Conservation (phyloP, 129 eudicot genomes). For the Artemisia annua region DNA sequence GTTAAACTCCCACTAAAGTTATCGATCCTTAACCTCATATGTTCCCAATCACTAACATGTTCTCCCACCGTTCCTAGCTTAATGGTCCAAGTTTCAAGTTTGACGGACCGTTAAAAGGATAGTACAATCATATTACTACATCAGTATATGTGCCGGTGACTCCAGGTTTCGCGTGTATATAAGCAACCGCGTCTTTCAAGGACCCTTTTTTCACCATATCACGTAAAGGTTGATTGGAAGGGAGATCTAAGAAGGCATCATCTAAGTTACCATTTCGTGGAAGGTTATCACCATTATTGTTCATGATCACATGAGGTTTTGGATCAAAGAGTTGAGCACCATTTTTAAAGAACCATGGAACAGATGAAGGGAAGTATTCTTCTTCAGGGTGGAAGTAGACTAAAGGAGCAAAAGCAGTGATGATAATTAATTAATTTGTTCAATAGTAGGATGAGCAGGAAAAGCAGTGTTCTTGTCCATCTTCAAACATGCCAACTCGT, state of each 20-base stretch:
- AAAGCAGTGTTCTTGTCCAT: slow-evolving; percentile 1
- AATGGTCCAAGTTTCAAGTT: slow-evolving; percentile 37
- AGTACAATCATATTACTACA: slow-evolving; percentile 45
- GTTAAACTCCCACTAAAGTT: slow-evolving; percentile 37
- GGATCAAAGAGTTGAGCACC: slow-evolving; percentile 36
- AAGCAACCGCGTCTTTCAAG: slow-evolving; percentile 17
- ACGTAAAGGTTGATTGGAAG: not conserved
- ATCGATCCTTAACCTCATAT: slow-evolving; percentile 38
- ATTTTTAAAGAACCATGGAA: slow-evolving; percentile 36
- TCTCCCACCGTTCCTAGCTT: slow-evolving; percentile 36
- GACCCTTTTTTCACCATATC: slow-evolving; percentile 32
- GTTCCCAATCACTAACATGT: slow-evolving; percentile 59
- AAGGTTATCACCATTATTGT: slow-evolving; percentile 29
- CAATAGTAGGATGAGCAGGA: slow-evolving; percentile 31
- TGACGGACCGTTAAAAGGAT: slow-evolving; percentile 49
- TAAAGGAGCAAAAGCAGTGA: slow-evolving; percentile 34
- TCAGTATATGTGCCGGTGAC: slow-evolving; percentile 32
- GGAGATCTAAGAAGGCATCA: slow-evolving; percentile 45
- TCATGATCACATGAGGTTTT: not conserved
- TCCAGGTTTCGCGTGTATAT: slow-evolving; percentile 37
- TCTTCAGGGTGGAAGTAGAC: slow-evolving; percentile 43
- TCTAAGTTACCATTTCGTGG: slow-evolving; percentile 29
- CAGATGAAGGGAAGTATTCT: slow-evolving; percentile 38
- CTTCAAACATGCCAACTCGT: slow-evolving; percentile 27
- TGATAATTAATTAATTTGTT: slow-evolving; percentile 22